phyloP scores from a whole-genome alignment of 139 green algal genomes.

The Raphidocelis subcapitata region DNA sequence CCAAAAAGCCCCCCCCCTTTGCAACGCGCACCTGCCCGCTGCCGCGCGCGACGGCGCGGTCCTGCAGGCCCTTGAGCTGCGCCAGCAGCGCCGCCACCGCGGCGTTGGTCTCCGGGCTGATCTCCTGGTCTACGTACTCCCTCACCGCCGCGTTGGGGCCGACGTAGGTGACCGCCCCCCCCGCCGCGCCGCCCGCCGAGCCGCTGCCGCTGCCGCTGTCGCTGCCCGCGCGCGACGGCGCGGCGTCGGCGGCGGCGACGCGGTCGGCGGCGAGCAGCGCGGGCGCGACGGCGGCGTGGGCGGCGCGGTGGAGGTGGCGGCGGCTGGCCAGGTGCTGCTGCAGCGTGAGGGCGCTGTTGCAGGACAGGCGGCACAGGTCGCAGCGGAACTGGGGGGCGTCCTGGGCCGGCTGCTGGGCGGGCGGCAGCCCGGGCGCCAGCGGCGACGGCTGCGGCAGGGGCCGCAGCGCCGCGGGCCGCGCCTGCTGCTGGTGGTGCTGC shows the following conservation, averaged over 20 bases:
- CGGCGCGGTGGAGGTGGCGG: conserved; percentile 37
- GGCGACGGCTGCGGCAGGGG: conserved; percentile 2
- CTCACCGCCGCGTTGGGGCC: conserved; percentile 25
- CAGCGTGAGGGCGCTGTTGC: conserved; percentile 43
- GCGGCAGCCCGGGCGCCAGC: not conserved
- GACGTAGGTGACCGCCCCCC: conserved; percentile 17
- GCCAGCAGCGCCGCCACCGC: conserved; percentile 37
- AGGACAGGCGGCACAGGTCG: conserved; percentile 44
- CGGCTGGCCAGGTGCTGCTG: conserved; percentile 52
- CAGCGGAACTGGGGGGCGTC: conserved; percentile 30
- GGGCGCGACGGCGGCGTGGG: conserved; percentile 19
- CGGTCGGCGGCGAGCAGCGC: not conserved
- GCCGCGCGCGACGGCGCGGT: conserved; percentile 47
- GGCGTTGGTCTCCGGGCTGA: conserved; percentile 33
- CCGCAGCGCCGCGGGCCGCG: not conserved
- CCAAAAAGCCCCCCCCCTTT: no score
- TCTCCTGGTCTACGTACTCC: conserved; percentile 33
- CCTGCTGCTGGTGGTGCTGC: conserved; percentile 4
- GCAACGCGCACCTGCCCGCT: conserved; percentile 43
- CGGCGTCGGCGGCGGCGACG: not conserved
- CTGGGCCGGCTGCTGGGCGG: conserved; percentile 1
- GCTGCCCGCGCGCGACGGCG: not conserved
- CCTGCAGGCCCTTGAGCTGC: conserved; percentile 50
- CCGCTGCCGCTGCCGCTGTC: not conserved
- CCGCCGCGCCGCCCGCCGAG: not conserved